phyloP scores from a whole-genome alignment of 2,329 filamentous ascomycete species.

The Calonectria henricotiae region DNA sequence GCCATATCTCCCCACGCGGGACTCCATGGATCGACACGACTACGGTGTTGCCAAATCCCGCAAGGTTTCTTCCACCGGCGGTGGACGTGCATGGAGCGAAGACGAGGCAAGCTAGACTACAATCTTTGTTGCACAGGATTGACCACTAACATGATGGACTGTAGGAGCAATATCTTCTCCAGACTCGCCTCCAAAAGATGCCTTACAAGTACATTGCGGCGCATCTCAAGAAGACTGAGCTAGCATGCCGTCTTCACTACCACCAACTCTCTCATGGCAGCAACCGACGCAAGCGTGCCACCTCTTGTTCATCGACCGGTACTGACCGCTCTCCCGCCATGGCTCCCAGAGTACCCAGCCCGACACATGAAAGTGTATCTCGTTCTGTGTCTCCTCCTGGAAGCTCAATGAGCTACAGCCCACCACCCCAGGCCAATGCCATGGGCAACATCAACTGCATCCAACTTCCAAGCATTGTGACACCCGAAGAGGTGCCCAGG shows the following conservation, averaged over 20 bases:
- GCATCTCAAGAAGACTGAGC: slow-evolving; percentile 89
- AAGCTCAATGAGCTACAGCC: slow-evolving; percentile 63
- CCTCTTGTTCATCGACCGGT: slow-evolving; percentile 76
- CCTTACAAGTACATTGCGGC: slow-evolving; percentile 92
- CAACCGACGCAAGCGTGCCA: slow-evolving; percentile 84
- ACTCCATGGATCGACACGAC: slow-evolving; percentile 72
- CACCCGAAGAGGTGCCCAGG: slow-evolving; percentile 62
- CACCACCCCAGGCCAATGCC: slow-evolving; percentile 62
- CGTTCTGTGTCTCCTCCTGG: slow-evolving; percentile 68
- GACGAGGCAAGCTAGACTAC: slow-evolving; percentile 77
- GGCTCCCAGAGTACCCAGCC: slow-evolving; percentile 66
- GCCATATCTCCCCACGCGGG: slow-evolving; percentile 68
- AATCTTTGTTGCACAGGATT: slow-evolving; percentile 5
- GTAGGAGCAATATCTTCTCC: slow-evolving; percentile 87
- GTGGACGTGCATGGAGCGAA: slow-evolving; percentile 87
- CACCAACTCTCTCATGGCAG: slow-evolving; percentile 88
- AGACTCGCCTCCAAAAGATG: slow-evolving; percentile 89
- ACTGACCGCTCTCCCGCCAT: slow-evolving; percentile 71
- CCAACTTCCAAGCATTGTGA: slow-evolving; percentile 69
- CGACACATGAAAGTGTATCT: slow-evolving; percentile 66
- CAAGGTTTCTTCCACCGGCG: slow-evolving; percentile 80
- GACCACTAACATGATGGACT: slow-evolving; percentile 40
- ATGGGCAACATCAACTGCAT: slow-evolving; percentile 65
- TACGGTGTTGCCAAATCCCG: slow-evolving; percentile 77
- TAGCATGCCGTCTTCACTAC: slow-evolving; percentile 89